Evolutionary conservation across 139 green algal species (phyloP).

Genomic region (Tetradesmus obliquus): DNA sequence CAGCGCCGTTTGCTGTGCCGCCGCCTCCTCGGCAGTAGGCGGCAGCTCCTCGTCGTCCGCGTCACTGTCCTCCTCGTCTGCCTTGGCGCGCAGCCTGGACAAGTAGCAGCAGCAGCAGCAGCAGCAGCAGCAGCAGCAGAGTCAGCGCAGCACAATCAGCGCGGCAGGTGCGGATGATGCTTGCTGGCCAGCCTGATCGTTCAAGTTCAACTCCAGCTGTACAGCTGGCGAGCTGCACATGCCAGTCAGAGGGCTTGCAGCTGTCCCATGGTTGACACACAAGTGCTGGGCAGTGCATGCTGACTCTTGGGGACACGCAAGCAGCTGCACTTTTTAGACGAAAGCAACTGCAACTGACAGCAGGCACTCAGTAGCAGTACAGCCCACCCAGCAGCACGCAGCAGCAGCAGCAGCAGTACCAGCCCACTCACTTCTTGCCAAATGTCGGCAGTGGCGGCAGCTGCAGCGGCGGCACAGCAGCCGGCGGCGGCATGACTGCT

Average conservation of each 20-base stretch:
- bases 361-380: neutral
- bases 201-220: too few relatives aligned
- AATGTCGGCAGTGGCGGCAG: conserved; percentile 31
- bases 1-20: neutral
- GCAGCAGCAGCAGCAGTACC: neutral
- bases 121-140: neutral
- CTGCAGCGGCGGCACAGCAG: conserved; percentile 18
- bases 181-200: too few relatives aligned
- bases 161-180: neutral
- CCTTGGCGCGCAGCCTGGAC: conserved; percentile 36
- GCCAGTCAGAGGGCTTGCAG: too few relatives aligned
- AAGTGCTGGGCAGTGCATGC: too few relatives aligned
- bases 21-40: conserved; percentile 12
- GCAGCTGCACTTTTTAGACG: too few relatives aligned
- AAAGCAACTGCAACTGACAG: too few relatives aligned
- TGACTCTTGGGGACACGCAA: too few relatives aligned
- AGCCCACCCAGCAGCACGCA: neutral
- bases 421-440: neutral
- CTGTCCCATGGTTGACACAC: too few relatives aligned
- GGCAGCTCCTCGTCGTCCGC: conserved; percentile 49
- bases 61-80: conserved; percentile 48
- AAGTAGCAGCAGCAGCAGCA: neutral
- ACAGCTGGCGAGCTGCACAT: too few relatives aligned
- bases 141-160: neutral
- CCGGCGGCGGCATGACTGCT: conserved; percentile 23